Evolutionary conservation across 257 asterid genomes (phyloP).

Genomic region (Asclepias syriaca): DNA sequence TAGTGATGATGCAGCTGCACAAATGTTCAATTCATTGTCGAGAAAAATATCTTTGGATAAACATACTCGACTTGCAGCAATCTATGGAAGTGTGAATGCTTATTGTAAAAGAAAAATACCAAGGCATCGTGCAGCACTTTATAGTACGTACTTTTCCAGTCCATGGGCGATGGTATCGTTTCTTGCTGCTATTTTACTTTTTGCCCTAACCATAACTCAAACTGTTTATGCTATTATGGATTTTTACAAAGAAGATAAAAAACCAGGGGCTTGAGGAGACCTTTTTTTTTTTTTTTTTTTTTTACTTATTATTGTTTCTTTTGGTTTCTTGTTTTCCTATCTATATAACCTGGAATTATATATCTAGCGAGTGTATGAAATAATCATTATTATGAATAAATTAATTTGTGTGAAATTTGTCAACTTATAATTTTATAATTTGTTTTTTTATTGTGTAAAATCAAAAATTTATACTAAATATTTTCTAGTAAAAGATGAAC

Average conservation of each 20-base stretch:
- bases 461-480: too few species aligned
- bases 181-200: slow-evolving; percentile 42
- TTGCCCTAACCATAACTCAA: slow-evolving; percentile 44
- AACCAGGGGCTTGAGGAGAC: too few species aligned
- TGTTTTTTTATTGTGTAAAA: too few species aligned
- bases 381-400: too few species aligned
- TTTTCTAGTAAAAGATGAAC: too few species aligned
- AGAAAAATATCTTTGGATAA: slow-evolving; percentile 44
- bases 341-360: too few species aligned
- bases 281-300: too few species aligned
- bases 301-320: too few species aligned
- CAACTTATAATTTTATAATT: too few species aligned
- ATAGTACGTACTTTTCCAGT: slow-evolving; percentile 42
- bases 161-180: slow-evolving; percentile 48
- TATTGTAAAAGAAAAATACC: slow-evolving; percentile 43
- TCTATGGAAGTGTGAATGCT: slow-evolving; percentile 26
- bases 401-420: too few species aligned
- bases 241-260: neutral
- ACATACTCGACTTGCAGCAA: slow-evolving; percentile 25
- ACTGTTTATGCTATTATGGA: slow-evolving; percentile 23
- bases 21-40: slow-evolving; percentile 45
- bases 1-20: slow-evolving; percentile 46
- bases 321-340: too few species aligned
- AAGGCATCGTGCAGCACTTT: slow-evolving; percentile 44
- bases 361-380: too few species aligned